phyloP scores from a whole-genome alignment of 495 filamentous ascomycete genomes.

The Neurospora hispaniola region DNA sequence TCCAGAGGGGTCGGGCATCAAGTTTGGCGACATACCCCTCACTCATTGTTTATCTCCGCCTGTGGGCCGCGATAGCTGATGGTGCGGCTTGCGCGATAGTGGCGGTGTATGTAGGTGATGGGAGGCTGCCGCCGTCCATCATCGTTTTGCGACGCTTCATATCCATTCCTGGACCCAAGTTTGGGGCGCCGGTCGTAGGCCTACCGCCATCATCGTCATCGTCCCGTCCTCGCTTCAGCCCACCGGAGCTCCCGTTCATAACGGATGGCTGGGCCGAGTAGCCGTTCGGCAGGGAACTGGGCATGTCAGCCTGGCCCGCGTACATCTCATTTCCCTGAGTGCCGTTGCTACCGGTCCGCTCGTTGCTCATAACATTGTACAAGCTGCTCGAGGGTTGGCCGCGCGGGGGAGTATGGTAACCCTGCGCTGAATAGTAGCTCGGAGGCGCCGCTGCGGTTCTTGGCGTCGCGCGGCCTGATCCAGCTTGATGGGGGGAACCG shows the following conservation, averaged over 20 bases:
- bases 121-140: conserved; percentile 35
- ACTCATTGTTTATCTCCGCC: conserved; percentile 18
- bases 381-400: conserved; percentile 64
- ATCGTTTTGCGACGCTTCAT: conserved; percentile 80
- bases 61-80: conserved; percentile 20
- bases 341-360: conserved; percentile 62
- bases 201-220: conserved; percentile 64
- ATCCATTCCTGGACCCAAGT: conserved; percentile 41
- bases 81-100: conserved; percentile 34
- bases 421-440: conserved; percentile 56
- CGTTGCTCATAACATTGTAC: conserved; percentile 85
- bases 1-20: neutral
- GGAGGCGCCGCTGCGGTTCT: conserved; percentile 58
- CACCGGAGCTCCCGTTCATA: conserved; percentile 55
- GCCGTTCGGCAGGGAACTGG: conserved; percentile 48
- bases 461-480: conserved; percentile 79
- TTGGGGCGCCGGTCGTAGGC: conserved; percentile 48
- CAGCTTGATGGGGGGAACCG: conserved; percentile 79
- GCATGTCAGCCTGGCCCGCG: conserved; percentile 47
- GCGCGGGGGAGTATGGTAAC: conserved; percentile 78
- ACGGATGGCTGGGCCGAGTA: conserved; percentile 44
- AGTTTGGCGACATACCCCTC: neutral
- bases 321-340: conserved; percentile 55
- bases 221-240: conserved; percentile 74
- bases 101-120: conserved; percentile 35